Conservation (phyloP, 805 yeast species). For the Metschnikowia cubensis region DNA sequence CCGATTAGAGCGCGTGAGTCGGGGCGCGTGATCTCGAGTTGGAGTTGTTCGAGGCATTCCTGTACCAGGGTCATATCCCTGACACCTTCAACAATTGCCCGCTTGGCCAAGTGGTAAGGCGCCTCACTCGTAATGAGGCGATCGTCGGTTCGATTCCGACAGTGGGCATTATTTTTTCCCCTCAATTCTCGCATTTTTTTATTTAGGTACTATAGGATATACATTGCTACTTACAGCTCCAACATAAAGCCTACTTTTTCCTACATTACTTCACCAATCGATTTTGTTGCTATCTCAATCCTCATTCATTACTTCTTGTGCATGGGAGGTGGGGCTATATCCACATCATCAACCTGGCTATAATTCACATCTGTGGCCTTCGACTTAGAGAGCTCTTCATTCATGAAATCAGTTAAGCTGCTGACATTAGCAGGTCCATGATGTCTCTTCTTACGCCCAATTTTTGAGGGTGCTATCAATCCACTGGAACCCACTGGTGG, state of each 20-base stretch:
- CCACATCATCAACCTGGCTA: neutral
- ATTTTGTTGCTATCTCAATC: too few species aligned
- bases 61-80: too few species aligned
- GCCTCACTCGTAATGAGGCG: constrained; percentile 54
- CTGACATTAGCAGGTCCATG: constrained; percentile 19
- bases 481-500: neutral
- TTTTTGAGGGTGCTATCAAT: constrained; percentile 8
- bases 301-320: neutral
- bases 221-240: too few species aligned
- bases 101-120: constrained; percentile 55
- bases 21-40: too few species aligned
- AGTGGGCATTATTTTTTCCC: constrained; percentile 37
- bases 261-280: too few species aligned
- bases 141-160: constrained; percentile 53
- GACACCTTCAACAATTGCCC: constrained; percentile 36
- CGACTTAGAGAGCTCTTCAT: constrained; percentile 41
- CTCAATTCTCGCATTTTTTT: neutral
- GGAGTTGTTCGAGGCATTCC: too few species aligned
- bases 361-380: constrained; percentile 29
- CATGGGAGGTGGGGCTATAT: constrained; percentile 17
- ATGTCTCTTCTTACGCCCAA: constrained; percentile 28
- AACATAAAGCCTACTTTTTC: too few species aligned
- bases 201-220: neutral
- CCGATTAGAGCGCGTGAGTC: too few species aligned
- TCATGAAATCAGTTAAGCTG: constrained; percentile 38